These are phyloP conservation scores for Irpex rosettiformis DNA, from an alignment of 1,284 basidiomycete species.

Conservation along the genomic window DNA sequence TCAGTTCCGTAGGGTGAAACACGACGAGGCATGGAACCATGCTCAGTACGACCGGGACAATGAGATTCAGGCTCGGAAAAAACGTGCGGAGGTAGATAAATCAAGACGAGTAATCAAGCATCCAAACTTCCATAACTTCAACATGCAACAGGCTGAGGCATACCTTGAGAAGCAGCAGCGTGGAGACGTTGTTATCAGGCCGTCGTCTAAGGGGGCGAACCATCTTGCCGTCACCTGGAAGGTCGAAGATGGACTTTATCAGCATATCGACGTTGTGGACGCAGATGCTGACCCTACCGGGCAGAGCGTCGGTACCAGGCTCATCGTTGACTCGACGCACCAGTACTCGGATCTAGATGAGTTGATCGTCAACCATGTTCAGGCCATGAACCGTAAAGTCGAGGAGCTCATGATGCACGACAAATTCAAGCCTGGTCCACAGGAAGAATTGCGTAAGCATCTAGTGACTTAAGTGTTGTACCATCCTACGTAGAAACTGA, in stretches of 20 bases:
- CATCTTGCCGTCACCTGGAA: slow-evolving; percentile 99
- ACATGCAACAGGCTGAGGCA: slow-evolving; percentile 85
- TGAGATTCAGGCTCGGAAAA: slow-evolving; percentile 79
- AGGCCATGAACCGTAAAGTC: slow-evolving; percentile 91
- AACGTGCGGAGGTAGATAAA: slow-evolving; percentile 74
- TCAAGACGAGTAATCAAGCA: slow-evolving; percentile 92
- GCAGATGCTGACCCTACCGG: slow-evolving; percentile 71
- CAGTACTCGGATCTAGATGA: slow-evolving; percentile 96
- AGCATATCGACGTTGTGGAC: slow-evolving; percentile 97
- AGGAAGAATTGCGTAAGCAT: slow-evolving; percentile 85
- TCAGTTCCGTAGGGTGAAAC: slow-evolving; percentile 58
- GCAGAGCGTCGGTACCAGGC: slow-evolving; percentile 67
- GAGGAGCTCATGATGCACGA: slow-evolving; percentile 96
- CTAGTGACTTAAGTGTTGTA: not conserved
- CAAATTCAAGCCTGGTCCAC: slow-evolving; percentile 88
- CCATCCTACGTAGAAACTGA: not conserved
- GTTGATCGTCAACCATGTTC: slow-evolving; percentile 95
- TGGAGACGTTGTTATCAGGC: slow-evolving; percentile 94
- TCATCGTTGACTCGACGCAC: slow-evolving; percentile 81
- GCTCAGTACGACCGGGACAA: slow-evolving; percentile 65
- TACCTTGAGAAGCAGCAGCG: slow-evolving; percentile 89
- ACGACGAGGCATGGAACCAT: slow-evolving; percentile 71
- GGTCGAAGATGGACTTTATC: slow-evolving; percentile 94
- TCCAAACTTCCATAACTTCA: slow-evolving; percentile 98
- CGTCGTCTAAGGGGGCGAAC: slow-evolving; percentile 91